Evolutionary conservation across 2,329 filamentous ascomycete genomes (phyloP).

Genomic region (Polychaeton citri): DNA sequence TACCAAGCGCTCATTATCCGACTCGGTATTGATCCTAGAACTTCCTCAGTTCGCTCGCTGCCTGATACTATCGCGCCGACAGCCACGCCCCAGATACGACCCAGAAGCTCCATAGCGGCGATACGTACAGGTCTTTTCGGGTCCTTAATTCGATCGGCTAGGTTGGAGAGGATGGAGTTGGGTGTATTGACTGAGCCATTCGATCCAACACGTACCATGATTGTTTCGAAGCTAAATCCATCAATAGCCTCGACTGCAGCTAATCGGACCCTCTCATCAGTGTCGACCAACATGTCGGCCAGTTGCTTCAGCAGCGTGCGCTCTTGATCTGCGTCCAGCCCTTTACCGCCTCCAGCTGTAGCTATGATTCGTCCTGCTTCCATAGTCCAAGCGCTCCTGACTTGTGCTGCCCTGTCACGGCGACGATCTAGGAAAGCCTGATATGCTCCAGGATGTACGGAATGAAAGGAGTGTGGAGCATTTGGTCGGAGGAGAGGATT

Average conservation of each 20-base stretch:
- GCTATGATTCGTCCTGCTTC: slow-evolving; percentile 73
- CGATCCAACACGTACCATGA: slow-evolving; percentile 68
- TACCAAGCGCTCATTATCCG: slow-evolving; percentile 81
- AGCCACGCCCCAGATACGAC: slow-evolving; percentile 86
- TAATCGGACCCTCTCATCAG: slow-evolving; percentile 80
- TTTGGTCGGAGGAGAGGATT: slow-evolving; percentile 57
- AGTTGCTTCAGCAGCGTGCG: slow-evolving; percentile 58
- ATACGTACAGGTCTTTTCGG: slow-evolving; percentile 67
- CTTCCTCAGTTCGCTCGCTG: slow-evolving; percentile 58
- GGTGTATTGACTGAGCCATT: slow-evolving; percentile 62
- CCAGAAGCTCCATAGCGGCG: slow-evolving; percentile 74
- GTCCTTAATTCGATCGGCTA: slow-evolving; percentile 83
- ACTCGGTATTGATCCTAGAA: slow-evolving; percentile 72
- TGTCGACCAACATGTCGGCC: slow-evolving; percentile 70
- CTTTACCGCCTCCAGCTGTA: slow-evolving; percentile 85
- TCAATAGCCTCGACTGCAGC: slow-evolving; percentile 79
- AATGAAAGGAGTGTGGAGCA: slow-evolving; percentile 79
- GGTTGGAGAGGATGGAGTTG: slow-evolving; percentile 64
- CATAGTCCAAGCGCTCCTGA: slow-evolving; percentile 76
- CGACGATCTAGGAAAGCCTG: slow-evolving; percentile 72
- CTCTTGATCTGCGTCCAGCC: slow-evolving; percentile 73
- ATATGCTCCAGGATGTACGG: slow-evolving; percentile 66
- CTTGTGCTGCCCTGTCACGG: slow-evolving; percentile 71
- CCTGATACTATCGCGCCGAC: slow-evolving; percentile 73
- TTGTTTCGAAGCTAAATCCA: slow-evolving; percentile 64